Conservation (phyloP, 208 protist species). For the Vickermania spadyakhi region DNA sequence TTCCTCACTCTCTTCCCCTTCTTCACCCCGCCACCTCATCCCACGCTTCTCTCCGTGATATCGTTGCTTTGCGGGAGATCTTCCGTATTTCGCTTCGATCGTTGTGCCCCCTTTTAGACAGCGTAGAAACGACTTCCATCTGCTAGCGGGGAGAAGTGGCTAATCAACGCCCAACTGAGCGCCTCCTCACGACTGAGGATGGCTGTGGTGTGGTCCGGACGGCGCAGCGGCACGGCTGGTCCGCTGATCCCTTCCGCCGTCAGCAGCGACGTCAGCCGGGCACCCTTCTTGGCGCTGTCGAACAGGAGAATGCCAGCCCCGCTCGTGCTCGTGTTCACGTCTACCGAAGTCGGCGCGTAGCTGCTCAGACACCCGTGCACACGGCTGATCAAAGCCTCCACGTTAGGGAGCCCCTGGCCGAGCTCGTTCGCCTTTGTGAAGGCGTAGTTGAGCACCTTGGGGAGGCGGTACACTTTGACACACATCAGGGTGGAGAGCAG, state of each 20-base stretch:
- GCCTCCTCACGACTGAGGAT: slow-evolving; percentile 56
- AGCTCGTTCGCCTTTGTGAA: slow-evolving; percentile 70
- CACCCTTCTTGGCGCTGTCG: slow-evolving; percentile 21
- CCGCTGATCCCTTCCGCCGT: slow-evolving; percentile 39
- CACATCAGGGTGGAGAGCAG: slow-evolving; percentile 59
- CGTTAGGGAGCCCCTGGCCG: slow-evolving; percentile 19
- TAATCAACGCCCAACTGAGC: slow-evolving; percentile 69
- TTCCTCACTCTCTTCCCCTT: too few relatives aligned
- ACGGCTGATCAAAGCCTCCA: slow-evolving; percentile 42
- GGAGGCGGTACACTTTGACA: slow-evolving; percentile 86
- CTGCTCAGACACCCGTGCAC: slow-evolving; percentile 46
- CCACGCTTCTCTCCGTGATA: too few relatives aligned
- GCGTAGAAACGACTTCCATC: slow-evolving; percentile 42
- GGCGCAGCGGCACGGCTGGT: slow-evolving; percentile 15
- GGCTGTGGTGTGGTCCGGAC: slow-evolving; percentile 53
- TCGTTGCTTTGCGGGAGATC: too few relatives aligned
- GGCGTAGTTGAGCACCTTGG: slow-evolving; percentile 53
- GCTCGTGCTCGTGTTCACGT: slow-evolving; percentile 38
- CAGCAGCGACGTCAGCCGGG: slow-evolving; percentile 39
- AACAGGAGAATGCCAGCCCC: slow-evolving; percentile 34
- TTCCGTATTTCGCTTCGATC: too few relatives aligned
- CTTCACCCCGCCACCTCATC: too few relatives aligned
- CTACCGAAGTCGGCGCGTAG: slow-evolving; percentile 68
- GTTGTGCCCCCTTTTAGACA: slow-evolving; percentile 25
- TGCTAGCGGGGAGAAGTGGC: slow-evolving; percentile 69